These are phyloP conservation scores for Fusarium sororula DNA, from an alignment of 2,329 filamentous ascomycete genomes.

Conservation along the genomic window DNA sequence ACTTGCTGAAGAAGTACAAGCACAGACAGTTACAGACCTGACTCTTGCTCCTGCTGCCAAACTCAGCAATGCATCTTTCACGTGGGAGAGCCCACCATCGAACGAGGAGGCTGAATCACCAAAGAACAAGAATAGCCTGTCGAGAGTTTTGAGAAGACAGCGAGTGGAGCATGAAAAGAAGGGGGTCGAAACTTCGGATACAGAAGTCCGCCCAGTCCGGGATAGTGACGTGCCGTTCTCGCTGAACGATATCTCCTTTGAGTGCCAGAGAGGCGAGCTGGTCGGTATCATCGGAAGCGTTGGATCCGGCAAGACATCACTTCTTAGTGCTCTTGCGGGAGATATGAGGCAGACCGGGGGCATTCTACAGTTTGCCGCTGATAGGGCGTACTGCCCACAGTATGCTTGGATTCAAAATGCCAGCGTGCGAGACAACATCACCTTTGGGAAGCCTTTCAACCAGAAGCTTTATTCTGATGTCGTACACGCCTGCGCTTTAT, in stretches of 20 bases:
- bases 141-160: background rate
- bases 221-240: background rate
- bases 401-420: background rate
- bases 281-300: background rate
- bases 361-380: background rate
- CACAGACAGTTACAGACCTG: background rate
- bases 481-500: background rate
- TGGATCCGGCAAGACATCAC: background rate
- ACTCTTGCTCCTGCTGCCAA: background rate
- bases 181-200: background rate
- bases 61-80: background rate
- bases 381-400: background rate
- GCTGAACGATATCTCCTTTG: background rate
- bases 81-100: background rate
- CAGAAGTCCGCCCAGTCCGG: background rate
- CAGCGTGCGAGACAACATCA: background rate
- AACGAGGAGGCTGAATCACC: background rate
- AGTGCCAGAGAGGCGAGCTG: background rate
- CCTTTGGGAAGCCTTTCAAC: background rate
- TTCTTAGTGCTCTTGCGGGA: background rate
- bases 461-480: background rate
- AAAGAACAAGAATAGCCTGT: background rate
- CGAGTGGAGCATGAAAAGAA: background rate
- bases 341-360: background rate
- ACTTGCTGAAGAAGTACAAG: background rate